Evolutionary conservation across 2,329 filamentous ascomycete species (phyloP).

Genomic region (Sarocladiaceae sp.): DNA sequence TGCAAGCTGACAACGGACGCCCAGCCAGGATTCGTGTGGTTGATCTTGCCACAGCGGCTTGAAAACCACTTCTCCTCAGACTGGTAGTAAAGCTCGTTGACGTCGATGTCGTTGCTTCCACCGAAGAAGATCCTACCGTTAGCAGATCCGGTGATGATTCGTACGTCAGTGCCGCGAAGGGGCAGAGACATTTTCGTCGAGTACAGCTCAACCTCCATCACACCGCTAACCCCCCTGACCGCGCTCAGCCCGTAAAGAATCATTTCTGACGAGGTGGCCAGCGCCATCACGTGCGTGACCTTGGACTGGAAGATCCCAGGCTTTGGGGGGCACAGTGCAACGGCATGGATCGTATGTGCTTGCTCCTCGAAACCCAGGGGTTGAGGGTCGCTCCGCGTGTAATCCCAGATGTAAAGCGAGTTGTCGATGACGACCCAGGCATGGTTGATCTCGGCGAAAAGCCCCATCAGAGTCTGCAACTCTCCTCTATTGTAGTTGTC

Average conservation of each 20-base stretch:
- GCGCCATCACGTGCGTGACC: constrained; percentile 82
- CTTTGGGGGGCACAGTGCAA: constrained; percentile 80
- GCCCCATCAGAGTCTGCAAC: constrained; percentile 85
- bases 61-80: constrained; percentile 97
- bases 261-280: constrained; percentile 81
- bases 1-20: constrained; percentile 53
- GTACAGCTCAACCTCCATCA: constrained; percentile 71
- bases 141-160: constrained; percentile 71
- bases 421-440: constrained; percentile 97
- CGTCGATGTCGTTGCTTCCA: constrained; percentile 71
- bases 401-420: constrained; percentile 95
- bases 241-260: constrained; percentile 80
- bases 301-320: constrained; percentile 78
- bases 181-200: constrained; percentile 80
- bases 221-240: constrained; percentile 58
- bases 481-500: constrained; percentile 86
- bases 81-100: constrained; percentile 93
- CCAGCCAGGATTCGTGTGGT: constrained; percentile 74
- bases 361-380: constrained; percentile 90
- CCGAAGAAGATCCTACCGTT: constrained; percentile 92
- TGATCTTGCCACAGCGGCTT: constrained; percentile 78
- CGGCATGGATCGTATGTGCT: constrained; percentile 79
- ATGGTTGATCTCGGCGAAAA: constrained; percentile 91
- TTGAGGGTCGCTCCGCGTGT: constrained; percentile 85
- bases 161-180: constrained; percentile 69